Evolutionary conservation across 1,139 yeast genomes (phyloP).

Genomic region (Nakaseomyces delphensis): DNA sequence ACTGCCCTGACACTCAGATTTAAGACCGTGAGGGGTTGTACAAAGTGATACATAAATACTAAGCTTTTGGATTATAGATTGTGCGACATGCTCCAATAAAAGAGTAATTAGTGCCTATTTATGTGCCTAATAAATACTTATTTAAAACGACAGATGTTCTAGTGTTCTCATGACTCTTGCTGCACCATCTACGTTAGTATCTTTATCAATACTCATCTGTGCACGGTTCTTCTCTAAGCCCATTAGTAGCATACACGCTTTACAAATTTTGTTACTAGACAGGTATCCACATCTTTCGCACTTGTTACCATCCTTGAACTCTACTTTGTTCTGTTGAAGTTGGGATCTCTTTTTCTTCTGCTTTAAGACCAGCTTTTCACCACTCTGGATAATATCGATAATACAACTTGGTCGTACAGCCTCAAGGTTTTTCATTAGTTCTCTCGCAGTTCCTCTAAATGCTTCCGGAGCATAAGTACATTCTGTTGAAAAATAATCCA

Average conservation of each 20-base stretch:
- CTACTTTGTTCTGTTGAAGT: constrained; percentile 32
- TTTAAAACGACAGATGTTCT: constrained; percentile 58
- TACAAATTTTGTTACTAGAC: constrained; percentile 80
- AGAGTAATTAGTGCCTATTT: too few relatives aligned
- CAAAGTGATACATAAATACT: not conserved
- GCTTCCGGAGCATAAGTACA: constrained; percentile 99
- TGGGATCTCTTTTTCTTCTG: constrained; percentile 37
- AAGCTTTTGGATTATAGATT: too few relatives aligned
- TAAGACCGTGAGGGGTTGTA: not conserved
- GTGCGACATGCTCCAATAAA: too few relatives aligned
- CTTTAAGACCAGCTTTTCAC: constrained; percentile 71
- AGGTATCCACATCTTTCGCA: constrained; percentile 90
- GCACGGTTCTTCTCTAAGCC: constrained; percentile 77
- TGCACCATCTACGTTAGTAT: constrained; percentile 49
- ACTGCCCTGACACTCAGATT: not conserved
- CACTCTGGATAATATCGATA: constrained; percentile 87
- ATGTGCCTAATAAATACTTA: too few relatives aligned
- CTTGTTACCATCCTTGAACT: constrained; percentile 51
- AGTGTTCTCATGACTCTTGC: constrained; percentile 59
- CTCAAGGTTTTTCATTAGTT: constrained; percentile 80
- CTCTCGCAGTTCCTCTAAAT: constrained; percentile 94
- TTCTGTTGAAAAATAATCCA: constrained; percentile 94
- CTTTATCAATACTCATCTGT: constrained; percentile 45
- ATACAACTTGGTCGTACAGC: constrained; percentile 88
- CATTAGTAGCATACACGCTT: constrained; percentile 82